Percentiles rank a stretch among this genome's conserved stretches.
Conservation (phyloP, 495 filamentous ascomycete genomes). For the Tirmania nivea region DNA sequence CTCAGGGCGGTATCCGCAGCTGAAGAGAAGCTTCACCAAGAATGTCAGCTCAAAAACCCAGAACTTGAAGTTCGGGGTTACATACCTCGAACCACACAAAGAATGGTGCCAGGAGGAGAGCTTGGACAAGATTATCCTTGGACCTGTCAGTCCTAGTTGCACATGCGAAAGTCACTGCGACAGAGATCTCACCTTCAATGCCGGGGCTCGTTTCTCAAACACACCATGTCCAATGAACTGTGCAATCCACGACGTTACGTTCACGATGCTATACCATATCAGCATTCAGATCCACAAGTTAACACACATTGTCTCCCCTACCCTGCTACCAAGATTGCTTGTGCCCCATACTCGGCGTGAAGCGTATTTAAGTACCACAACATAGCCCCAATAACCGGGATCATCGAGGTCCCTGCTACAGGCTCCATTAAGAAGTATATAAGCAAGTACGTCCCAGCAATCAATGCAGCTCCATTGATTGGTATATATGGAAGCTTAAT, state of each 20-base stretch:
- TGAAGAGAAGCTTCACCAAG: conserved; percentile 36
- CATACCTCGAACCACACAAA: conserved; percentile 88
- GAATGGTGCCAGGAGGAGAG: conserved; percentile 83
- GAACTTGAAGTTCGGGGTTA: not conserved
- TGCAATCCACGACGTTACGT: conserved; percentile 55
- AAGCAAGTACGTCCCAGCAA: conserved; percentile 34
- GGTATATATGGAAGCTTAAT: conserved; percentile 55
- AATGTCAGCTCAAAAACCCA: not conserved
- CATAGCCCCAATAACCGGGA: conserved; percentile 47
- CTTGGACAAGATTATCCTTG: conserved; percentile 77
- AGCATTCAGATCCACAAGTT: not conserved
- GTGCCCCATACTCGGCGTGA: conserved; percentile 37
- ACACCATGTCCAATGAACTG: conserved; percentile 85
- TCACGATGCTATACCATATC: conserved; percentile 27
- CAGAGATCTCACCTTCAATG: conserved; percentile 23
- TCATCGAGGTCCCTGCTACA: conserved; percentile 55
- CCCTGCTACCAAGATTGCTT: conserved; percentile 44
- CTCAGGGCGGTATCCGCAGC: conserved; percentile 72
- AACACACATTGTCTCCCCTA: not conserved
- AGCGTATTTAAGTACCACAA: conserved; percentile 59
- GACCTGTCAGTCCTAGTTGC: not conserved
- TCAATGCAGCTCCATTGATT: conserved; percentile 50
- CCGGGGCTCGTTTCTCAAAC: conserved; percentile 74
- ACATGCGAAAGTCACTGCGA: no score
- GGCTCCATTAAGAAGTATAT: conserved; percentile 89